Evolutionary conservation across 345 rosid genomes (phyloP).

Genomic region (Erysimum cheiranthoides): DNA sequence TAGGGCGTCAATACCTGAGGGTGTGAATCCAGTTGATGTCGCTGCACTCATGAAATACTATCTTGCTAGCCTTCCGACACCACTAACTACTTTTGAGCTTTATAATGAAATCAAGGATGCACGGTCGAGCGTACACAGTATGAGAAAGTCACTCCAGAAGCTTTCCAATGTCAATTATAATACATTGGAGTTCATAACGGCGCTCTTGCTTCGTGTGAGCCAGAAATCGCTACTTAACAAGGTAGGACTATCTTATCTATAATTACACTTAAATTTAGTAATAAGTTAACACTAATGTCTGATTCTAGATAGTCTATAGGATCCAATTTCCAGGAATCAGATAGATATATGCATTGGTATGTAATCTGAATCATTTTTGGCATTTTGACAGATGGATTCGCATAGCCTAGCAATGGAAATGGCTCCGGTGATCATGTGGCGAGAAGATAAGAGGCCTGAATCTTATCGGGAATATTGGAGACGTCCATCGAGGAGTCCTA

Average conservation of each 20-base stretch:
- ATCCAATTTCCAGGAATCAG: background rate
- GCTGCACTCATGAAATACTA: slow-evolving; percentile 82
- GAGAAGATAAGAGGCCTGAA: slow-evolving; percentile 68
- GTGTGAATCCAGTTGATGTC: slow-evolving; percentile 69
- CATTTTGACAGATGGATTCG: slow-evolving; percentile 79
- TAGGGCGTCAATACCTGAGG: slow-evolving; percentile 76
- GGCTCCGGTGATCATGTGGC: slow-evolving; percentile 94
- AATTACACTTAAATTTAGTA: background rate
- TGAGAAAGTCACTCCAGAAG: slow-evolving; percentile 77
- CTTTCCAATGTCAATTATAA: slow-evolving; percentile 86
- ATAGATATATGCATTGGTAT: background rate
- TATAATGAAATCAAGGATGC: slow-evolving; percentile 77
- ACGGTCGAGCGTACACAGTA: slow-evolving; percentile 66
- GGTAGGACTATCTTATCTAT: slow-evolving; percentile 47
- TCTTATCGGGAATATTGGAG: slow-evolving; percentile 74
- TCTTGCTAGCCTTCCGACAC: slow-evolving; percentile 93
- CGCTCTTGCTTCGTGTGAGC: slow-evolving; percentile 79
- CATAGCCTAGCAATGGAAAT: slow-evolving; percentile 85
- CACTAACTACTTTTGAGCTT: slow-evolving; percentile 81
- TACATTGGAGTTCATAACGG: slow-evolving; percentile 86
- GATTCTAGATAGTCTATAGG: background rate
- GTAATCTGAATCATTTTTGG: slow-evolving; percentile 8
- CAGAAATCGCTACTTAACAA: slow-evolving; percentile 86
- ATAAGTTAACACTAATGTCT: background rate
- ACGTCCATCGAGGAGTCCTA: slow-evolving; percentile 57